Conservation (phyloP, 2,329 filamentous ascomycete genomes). For the Fusarium praegraminearum region DNA sequence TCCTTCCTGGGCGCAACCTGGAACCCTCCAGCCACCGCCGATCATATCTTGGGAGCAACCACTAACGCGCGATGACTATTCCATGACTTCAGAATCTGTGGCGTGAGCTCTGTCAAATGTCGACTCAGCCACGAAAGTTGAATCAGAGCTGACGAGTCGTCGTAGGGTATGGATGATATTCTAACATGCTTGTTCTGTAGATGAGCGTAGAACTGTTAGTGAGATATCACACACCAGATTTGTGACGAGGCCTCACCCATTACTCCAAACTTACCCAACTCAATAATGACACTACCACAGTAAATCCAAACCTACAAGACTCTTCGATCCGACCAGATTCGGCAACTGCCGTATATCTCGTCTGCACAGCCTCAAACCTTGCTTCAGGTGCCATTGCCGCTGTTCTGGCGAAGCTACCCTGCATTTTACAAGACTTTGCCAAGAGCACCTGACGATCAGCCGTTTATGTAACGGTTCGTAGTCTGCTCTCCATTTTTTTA, state of each 20-base stretch:
- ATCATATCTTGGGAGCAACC: conserved; percentile 23
- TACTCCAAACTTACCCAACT: background rate
- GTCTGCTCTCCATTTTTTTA: background rate
- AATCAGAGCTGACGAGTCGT: conserved; percentile 7
- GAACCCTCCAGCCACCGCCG: conserved; percentile 25
- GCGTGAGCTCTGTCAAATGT: conserved; percentile 1
- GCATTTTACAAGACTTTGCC: background rate
- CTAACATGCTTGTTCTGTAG: rapidly evolving
- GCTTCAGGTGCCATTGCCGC: background rate
- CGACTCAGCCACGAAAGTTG: conserved; percentile 7
- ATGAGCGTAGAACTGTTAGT: background rate
- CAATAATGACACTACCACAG: background rate
- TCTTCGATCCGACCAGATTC: background rate
- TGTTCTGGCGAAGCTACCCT: background rate
- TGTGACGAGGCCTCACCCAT: background rate
- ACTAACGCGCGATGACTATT: conserved; percentile 37
- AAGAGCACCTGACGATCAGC: background rate
- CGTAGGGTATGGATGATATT: background rate
- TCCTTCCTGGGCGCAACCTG: conserved; percentile 22
- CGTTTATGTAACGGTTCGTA: background rate
- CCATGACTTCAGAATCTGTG: conserved; percentile 31
- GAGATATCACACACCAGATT: background rate
- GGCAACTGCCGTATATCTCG: background rate
- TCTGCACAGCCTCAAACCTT: background rate
- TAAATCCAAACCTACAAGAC: no score